Percentiles rank a stretch among this genome's conserved stretches.
Evolutionary conservation across 2,329 filamentous ascomycete species (phyloP).

Genomic region (Oidium heveae): DNA sequence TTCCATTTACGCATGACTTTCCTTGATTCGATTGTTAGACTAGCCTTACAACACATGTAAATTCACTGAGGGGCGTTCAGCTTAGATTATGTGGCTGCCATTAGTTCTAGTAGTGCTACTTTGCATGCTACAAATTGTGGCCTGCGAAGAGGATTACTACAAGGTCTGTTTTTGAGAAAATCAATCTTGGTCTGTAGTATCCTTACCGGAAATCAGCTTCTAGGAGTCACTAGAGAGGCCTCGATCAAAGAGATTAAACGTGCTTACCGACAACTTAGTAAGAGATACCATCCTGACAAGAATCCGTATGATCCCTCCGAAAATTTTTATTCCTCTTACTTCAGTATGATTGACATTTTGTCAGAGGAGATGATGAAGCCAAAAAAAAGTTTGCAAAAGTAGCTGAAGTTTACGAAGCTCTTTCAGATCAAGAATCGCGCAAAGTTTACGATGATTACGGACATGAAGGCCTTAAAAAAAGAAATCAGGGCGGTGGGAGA

Average conservation of each 20-base stretch:
- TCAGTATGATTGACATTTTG: slow-evolving; percentile 2
- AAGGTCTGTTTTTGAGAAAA: slow-evolving; percentile 24
- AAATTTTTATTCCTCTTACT: not conserved
- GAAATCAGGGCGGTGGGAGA: slow-evolving; percentile 43
- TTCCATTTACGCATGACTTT: too few relatives aligned
- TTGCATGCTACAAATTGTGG: slow-evolving; percentile 25
- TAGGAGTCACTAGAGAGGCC: slow-evolving; percentile 57
- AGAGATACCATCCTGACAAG: slow-evolving; percentile 95
- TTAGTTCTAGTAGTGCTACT: slow-evolving; percentile 26
- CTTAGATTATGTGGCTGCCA: slow-evolving; percentile 23
- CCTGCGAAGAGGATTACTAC: slow-evolving; percentile 51
- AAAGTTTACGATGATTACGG: slow-evolving; percentile 87
- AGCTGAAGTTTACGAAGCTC: slow-evolving; percentile 82
- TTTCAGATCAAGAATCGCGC: slow-evolving; percentile 55
- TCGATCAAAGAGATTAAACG: slow-evolving; percentile 77
- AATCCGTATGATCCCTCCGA: slow-evolving; percentile 44
- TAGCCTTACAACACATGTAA: too few relatives aligned
- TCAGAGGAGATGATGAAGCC: slow-evolving; percentile 50
- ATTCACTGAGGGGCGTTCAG: too few relatives aligned
- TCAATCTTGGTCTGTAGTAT: not conserved
- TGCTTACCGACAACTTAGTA: slow-evolving; percentile 74
- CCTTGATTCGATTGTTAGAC: too few relatives aligned
- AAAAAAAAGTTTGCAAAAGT: slow-evolving; percentile 84
- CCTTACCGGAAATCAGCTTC: slow-evolving; percentile 26
- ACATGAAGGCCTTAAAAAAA: slow-evolving; percentile 70